Conservation (phyloP, 495 filamentous ascomycete species). For the Monascus purpureus region DNA sequence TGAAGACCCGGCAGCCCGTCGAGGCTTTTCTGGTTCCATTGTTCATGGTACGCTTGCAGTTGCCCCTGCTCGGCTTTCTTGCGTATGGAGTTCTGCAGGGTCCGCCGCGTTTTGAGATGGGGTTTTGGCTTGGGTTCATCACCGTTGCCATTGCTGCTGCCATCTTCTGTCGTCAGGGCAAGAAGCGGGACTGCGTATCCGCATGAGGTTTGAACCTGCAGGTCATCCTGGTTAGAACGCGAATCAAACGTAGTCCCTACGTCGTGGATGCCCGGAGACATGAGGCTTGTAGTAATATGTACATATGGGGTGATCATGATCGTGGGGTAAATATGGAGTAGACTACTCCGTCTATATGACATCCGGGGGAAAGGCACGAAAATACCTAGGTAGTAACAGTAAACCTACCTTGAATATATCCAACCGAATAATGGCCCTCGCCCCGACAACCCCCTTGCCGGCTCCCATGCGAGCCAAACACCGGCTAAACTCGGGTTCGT, state of each 20-base stretch:
- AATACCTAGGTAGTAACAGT: no score
- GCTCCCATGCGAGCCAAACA: constrained; percentile 10
- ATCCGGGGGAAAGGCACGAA: no score
- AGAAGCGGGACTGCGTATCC: constrained; percentile 40
- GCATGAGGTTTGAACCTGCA: constrained; percentile 42
- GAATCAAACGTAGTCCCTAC: no score
- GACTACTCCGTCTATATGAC: no score
- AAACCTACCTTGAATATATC: constrained; percentile 59
- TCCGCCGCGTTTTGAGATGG: constrained; percentile 28
- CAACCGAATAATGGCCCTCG: constrained; percentile 48
- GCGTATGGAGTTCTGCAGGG: constrained; percentile 26
- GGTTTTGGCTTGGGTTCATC: constrained; percentile 9
- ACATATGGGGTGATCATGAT: no score
- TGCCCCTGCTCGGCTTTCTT: constrained; percentile 24
- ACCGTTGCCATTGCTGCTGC: no score
- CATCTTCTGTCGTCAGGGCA: constrained; percentile 8
- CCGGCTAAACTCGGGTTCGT: constrained; percentile 12
- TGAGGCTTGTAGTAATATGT: no score
- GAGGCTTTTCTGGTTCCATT: constrained; percentile 34
- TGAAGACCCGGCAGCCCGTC: constrained; percentile 41
- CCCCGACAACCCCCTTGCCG: constrained; percentile 27
- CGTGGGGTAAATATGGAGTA: no score
- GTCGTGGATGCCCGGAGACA: no score
- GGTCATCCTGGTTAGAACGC: no score
- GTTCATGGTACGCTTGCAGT: constrained; percentile 29